phyloP scores from a whole-genome alignment of 257 asterid species.

The Scutellaria galericulata region DNA sequence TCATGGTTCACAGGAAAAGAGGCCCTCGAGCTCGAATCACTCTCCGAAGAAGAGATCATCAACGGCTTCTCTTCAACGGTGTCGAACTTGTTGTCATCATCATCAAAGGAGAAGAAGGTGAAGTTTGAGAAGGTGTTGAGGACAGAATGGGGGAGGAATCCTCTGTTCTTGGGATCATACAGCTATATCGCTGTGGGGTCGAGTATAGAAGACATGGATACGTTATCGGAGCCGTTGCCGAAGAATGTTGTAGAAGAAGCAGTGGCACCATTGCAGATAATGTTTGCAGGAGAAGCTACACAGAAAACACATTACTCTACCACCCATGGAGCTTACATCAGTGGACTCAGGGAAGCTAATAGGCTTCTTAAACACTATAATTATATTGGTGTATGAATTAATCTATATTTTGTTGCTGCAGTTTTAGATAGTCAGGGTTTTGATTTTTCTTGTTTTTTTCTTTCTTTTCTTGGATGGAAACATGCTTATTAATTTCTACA shows the following conservation, averaged over 20 bases:
- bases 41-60: slow-evolving; percentile 60
- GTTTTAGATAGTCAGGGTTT: slow-evolving; percentile 33
- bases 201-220: slow-evolving; percentile 72
- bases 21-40: slow-evolving; percentile 71
- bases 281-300: slow-evolving; percentile 95
- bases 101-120: slow-evolving; percentile 7
- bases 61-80: slow-evolving; percentile 65
- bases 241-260: neutral
- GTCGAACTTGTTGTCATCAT: slow-evolving; percentile 47
- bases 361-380: slow-evolving; percentile 85
- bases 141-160: slow-evolving; percentile 88
- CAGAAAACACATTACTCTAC: slow-evolving; percentile 86
- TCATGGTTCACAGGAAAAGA: slow-evolving; percentile 90
- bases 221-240: slow-evolving; percentile 86
- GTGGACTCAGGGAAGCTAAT: slow-evolving; percentile 89
- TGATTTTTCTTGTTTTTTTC: neutral
- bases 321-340: slow-evolving; percentile 89
- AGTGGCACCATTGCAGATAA: slow-evolving; percentile 59
- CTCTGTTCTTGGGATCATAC: slow-evolving; percentile 83
- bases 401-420: slow-evolving; percentile 36
- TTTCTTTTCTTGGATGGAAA: slow-evolving; percentile 22
- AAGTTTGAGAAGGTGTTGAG: slow-evolving; percentile 58
- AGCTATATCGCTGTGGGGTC: slow-evolving; percentile 88
- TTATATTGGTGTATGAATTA: slow-evolving; percentile 36
- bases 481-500: slow-evolving; percentile 36